phyloP scores from a whole-genome alignment of 2,329 filamentous ascomycete species.

The Pyrenochaeta sp. region DNA sequence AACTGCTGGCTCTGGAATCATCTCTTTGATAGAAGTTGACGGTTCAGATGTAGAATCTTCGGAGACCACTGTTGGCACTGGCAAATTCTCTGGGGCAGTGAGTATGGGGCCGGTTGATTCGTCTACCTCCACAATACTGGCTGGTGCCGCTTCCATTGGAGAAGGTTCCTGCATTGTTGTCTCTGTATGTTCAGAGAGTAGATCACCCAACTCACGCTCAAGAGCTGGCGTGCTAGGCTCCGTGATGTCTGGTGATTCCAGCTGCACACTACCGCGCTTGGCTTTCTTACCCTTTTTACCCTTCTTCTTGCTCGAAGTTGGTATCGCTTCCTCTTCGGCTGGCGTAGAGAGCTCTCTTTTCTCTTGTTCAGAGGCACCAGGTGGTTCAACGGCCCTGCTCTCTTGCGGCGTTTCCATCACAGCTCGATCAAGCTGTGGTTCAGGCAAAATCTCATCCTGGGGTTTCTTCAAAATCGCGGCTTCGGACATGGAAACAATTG shows the following conservation, averaged over 20 bases:
- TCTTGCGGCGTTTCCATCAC: not conserved
- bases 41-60: not conserved
- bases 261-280: slow-evolving; percentile 27
- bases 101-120: no score
- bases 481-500: not conserved
- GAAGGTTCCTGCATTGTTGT: not conserved
- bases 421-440: not conserved
- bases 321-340: slow-evolving; percentile 5
- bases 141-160: not conserved
- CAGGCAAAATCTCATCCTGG: not conserved
- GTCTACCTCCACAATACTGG: not conserved
- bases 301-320: slow-evolving; percentile 32
- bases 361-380: not conserved
- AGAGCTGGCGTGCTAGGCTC: slow-evolving; percentile 8
- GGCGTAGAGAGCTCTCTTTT: not conserved
- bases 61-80: not conserved
- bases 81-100: not conserved
- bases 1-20: not conserved
- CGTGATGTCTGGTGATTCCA: slow-evolving; percentile 12
- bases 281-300: slow-evolving; percentile 39
- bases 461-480: not conserved
- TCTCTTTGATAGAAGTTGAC: not conserved
- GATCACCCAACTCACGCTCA: slow-evolving; percentile 11
- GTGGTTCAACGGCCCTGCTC: not conserved
- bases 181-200: not conserved